These are phyloP conservation scores for Phlebiopsis flavidoalba DNA, from an alignment of 768 basidiomycete species.

Conservation along the genomic window DNA sequence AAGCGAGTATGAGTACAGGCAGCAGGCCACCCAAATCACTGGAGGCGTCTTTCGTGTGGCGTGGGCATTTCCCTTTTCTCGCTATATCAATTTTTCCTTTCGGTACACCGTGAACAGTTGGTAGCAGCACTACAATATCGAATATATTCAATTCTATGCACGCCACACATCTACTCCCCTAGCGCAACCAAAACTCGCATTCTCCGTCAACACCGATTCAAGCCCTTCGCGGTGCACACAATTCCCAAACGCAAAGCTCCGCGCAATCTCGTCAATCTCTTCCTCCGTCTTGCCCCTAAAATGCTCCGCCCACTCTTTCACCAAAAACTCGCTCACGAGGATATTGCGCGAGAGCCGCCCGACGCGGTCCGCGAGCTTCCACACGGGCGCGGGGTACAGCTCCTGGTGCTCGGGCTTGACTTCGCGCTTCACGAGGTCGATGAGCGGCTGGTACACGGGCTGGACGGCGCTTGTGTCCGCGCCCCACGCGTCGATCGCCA, in stretches of 20 bases:
- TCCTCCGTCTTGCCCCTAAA: constrained; percentile 50
- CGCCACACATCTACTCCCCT: not conserved
- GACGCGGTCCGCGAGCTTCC: constrained; percentile 53
- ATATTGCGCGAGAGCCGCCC: constrained; percentile 58
- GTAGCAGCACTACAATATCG: too few relatives aligned
- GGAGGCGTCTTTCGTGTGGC: too few relatives aligned
- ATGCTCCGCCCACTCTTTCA: constrained; percentile 70
- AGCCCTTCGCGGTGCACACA: constrained; percentile 64
- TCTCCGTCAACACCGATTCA: constrained; percentile 23
- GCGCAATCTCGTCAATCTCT: constrained; percentile 66
- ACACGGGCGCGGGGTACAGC: constrained; percentile 58
- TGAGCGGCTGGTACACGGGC: constrained; percentile 59
- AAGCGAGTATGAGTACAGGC: too few relatives aligned
- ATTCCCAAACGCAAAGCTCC: constrained; percentile 66
- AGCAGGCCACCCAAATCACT: too few relatives aligned
- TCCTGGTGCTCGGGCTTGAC: constrained; percentile 39
- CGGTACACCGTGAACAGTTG: too few relatives aligned
- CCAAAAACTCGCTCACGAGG: constrained; percentile 62
- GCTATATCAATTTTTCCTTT: too few relatives aligned
- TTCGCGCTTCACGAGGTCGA: constrained; percentile 56
- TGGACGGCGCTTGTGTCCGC: constrained; percentile 55
- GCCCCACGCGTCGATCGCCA: constrained; percentile 79
- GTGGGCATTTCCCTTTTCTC: too few relatives aligned
- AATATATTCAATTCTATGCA: too few relatives aligned
- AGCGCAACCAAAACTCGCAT: constrained; percentile 13